A percentile compares a stretch with the other conserved stretches of the same genome.
Evolutionary conservation across 2,329 filamentous ascomycete genomes (phyloP).

Genomic region (Colletotrichum chrysophilum): DNA sequence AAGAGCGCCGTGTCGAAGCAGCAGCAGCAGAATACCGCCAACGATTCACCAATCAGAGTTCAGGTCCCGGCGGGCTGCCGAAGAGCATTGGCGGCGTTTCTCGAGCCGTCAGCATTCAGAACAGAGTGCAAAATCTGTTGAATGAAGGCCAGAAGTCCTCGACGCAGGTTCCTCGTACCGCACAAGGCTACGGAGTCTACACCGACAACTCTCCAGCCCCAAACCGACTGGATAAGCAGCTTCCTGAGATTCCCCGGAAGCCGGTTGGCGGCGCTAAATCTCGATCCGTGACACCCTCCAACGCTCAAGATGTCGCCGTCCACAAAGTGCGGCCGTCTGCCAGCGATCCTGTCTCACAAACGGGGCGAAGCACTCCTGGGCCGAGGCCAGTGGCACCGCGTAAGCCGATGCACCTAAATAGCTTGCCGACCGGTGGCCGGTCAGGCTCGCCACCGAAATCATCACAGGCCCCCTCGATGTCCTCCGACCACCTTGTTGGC

Average conservation of each 20-base stretch:
- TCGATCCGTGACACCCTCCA: conserved; percentile 31
- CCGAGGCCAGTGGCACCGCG: conserved; percentile 60
- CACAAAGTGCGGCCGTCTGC: conserved; percentile 23
- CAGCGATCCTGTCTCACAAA: conserved; percentile 26
- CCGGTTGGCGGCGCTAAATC: conserved; percentile 43
- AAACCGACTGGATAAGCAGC: conserved; percentile 41
- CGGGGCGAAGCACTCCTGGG: conserved; percentile 24
- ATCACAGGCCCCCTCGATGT: conserved; percentile 23
- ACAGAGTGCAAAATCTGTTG: conserved; percentile 84
- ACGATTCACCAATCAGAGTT: conserved; percentile 65
- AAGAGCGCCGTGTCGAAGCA: conserved; percentile 87
- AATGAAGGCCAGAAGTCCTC: conserved; percentile 74
- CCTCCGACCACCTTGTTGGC: conserved; percentile 46
- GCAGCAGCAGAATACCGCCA: conserved; percentile 89
- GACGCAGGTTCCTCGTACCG: conserved; percentile 68
- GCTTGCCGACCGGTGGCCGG: conserved; percentile 48
- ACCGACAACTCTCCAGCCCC: conserved; percentile 59
- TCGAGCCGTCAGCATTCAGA: conserved; percentile 85
- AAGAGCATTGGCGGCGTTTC: conserved; percentile 64
- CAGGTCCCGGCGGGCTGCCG: conserved; percentile 44
- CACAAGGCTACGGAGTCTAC: conserved; percentile 89
- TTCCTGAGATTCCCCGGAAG: conserved; percentile 57
- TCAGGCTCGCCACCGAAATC: conserved; percentile 52
- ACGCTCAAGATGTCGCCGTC: conserved; percentile 18
- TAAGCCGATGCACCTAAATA: conserved; percentile 68